A percentile compares a stretch with the other conserved stretches of the same genome.
Evolutionary conservation across 169 alveolate genomes (phyloP).

Genomic region (Babesia ovis): DNA sequence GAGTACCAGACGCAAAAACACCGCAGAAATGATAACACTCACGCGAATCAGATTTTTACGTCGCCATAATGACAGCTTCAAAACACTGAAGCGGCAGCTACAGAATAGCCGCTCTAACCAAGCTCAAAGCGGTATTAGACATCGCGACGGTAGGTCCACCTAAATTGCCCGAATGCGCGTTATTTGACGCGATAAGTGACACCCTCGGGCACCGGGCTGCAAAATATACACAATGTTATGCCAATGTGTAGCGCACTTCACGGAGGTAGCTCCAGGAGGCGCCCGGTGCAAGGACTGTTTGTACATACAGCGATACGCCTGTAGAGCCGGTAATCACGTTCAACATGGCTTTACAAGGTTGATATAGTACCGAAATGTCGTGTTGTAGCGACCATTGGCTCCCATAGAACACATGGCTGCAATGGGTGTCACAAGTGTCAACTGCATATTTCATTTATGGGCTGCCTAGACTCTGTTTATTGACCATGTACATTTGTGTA

Average conservation of each 20-base stretch:
- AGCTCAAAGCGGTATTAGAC: constrained; percentile 16
- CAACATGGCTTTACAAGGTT: too few species aligned
- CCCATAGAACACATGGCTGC: too few species aligned
- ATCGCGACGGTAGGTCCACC: constrained; percentile 39
- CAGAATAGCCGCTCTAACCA: constrained; percentile 10
- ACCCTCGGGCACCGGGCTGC: neutral
- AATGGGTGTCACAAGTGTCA: too few species aligned
- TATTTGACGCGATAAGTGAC: neutral
- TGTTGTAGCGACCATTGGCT: too few species aligned
- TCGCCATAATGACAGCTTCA: constrained; percentile 11
- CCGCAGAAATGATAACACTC: constrained; percentile 23
- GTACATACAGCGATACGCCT: too few species aligned
- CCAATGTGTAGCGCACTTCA: neutral
- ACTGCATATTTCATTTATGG: too few species aligned
- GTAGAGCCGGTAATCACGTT: too few species aligned
- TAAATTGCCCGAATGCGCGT: neutral
- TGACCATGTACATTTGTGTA: too few species aligned
- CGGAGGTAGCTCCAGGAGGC: neutral
- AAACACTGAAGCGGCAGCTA: constrained; percentile 9
- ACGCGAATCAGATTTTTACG: constrained; percentile 14
- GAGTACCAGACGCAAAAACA: neutral
- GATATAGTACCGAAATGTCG: too few species aligned
- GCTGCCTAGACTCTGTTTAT: too few species aligned
- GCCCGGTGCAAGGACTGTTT: neutral
- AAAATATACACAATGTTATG: neutral